phyloP scores from a whole-genome alignment of 2,329 filamentous ascomycete genomes.

The Fonsecaea multimorphosa region DNA sequence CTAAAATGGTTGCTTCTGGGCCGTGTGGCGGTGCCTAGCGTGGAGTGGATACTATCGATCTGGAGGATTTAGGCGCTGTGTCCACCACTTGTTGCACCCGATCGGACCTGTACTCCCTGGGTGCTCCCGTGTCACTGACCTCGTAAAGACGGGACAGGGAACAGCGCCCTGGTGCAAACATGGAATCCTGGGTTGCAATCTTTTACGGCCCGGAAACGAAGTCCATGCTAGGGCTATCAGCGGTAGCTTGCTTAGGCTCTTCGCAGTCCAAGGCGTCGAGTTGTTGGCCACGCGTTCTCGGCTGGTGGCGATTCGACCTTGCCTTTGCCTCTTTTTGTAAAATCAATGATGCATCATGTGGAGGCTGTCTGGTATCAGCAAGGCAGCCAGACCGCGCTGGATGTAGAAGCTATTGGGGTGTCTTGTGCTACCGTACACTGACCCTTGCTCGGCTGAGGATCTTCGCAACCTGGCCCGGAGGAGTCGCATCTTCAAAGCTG shows the following conservation, averaged over 20 bases:
- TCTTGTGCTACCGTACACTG: neutral
- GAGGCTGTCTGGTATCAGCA: neutral
- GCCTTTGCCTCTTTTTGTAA: neutral
- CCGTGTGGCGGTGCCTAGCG: constrained; percentile 4
- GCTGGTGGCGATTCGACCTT: neutral
- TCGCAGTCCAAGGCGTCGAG: neutral
- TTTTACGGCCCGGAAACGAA: neutral
- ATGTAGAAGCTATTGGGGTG: neutral
- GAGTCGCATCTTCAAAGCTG: neutral
- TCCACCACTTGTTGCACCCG: neutral
- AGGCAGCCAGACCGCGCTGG: constrained; percentile 6
- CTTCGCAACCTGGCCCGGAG: neutral
- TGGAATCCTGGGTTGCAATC: neutral
- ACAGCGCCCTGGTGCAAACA: neutral
- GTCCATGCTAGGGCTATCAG: neutral
- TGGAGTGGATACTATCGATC: neutral
- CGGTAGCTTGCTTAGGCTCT: neutral
- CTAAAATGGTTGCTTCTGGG: constrained; percentile 4
- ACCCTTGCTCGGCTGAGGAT: neutral
- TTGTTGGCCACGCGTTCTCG: neutral
- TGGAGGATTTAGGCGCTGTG: constrained; percentile 4
- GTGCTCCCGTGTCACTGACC: neutral
- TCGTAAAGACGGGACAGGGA: too few relatives aligned
- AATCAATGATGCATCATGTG: neutral
- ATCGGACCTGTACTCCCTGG: neutral